phyloP scores from a whole-genome alignment of 2,329 filamentous ascomycete genomes.

The Aschersonia sp. region DNA sequence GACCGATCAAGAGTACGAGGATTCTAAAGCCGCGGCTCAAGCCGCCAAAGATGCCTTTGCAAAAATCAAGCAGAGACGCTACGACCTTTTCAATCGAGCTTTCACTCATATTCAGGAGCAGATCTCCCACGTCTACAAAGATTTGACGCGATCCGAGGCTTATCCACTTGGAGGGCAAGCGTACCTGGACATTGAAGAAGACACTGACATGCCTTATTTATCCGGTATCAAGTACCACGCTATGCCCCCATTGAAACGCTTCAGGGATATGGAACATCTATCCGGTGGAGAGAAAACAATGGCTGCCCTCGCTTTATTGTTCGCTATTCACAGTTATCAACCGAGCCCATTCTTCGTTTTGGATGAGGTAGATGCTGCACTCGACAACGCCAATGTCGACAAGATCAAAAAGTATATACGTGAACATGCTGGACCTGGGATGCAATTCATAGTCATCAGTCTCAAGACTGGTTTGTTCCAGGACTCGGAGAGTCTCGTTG shows the following conservation, averaged over 20 bases:
- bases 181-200: slow-evolving; percentile 84
- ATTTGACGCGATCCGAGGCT: slow-evolving; percentile 78
- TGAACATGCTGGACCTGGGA: slow-evolving; percentile 85
- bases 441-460: slow-evolving; percentile 98
- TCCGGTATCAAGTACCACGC: slow-evolving; percentile 96
- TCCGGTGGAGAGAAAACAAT: slow-evolving; percentile 98
- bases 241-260: slow-evolving; percentile 95
- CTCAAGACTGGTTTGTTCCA: slow-evolving; percentile 94
- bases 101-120: slow-evolving; percentile 92
- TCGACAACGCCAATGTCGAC: slow-evolving; percentile 96
- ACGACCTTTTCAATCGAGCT: slow-evolving; percentile 87
- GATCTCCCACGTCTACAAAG: slow-evolving; percentile 86
- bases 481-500: slow-evolving; percentile 87
- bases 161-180: slow-evolving; percentile 83
- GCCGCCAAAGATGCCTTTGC: slow-evolving; percentile 73
- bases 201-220: slow-evolving; percentile 91
- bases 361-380: slow-evolving; percentile 91
- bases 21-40: slow-evolving; percentile 60
- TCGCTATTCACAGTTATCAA: slow-evolving; percentile 93
- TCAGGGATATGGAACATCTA: slow-evolving; percentile 97
- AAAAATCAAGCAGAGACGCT: slow-evolving; percentile 64
- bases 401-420: slow-evolving; percentile 94
- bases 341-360: slow-evolving; percentile 95
- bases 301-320: slow-evolving; percentile 88
- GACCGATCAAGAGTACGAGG: slow-evolving; percentile 81